Evolutionary conservation across 495 filamentous ascomycete species (phyloP).

Genomic region (Penicillium samsonianum): DNA sequence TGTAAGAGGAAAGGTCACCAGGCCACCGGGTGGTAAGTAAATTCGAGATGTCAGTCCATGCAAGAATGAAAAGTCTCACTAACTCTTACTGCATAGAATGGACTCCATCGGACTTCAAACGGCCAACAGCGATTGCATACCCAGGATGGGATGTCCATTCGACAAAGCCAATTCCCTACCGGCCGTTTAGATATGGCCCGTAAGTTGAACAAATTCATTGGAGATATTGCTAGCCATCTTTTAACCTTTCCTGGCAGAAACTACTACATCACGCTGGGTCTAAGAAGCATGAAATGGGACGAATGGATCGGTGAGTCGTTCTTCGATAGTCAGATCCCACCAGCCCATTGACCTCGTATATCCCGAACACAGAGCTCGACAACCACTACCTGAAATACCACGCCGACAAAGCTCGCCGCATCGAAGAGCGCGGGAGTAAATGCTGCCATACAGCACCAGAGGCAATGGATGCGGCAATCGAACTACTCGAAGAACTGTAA

Average conservation of each 20-base stretch:
- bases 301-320: slow-evolving; percentile 69
- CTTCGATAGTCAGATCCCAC: neutral
- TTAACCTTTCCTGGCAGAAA: slow-evolving; percentile 35
- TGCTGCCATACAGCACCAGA: slow-evolving; percentile 73
- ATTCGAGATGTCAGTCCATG: neutral
- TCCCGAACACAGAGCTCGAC: slow-evolving; percentile 63
- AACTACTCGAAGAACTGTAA: slow-evolving; percentile 76
- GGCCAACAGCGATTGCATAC: slow-evolving; percentile 67
- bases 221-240: neutral
- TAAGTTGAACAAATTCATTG: slow-evolving; percentile 24
- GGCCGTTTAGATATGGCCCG: slow-evolving; percentile 82
- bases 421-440: slow-evolving; percentile 67
- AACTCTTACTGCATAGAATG: slow-evolving; percentile 53
- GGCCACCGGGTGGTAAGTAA: slow-evolving; percentile 40
- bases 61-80: neutral
- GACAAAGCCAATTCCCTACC: slow-evolving; percentile 79
- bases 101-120: slow-evolving; percentile 66
- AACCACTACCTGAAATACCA: slow-evolving; percentile 79
- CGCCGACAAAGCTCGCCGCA: slow-evolving; percentile 68
- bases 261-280: slow-evolving; percentile 81
- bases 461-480: slow-evolving; percentile 74
- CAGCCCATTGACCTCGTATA: slow-evolving; percentile 16
- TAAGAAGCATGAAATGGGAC: slow-evolving; percentile 73
- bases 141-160: slow-evolving; percentile 68
- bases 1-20: slow-evolving; percentile 21